A percentile compares a stretch with the other conserved stretches of the same genome.
Evolutionary conservation across 2,329 filamentous ascomycete species (phyloP).

Genomic region (Myriosclerotinia duriaeana): DNA sequence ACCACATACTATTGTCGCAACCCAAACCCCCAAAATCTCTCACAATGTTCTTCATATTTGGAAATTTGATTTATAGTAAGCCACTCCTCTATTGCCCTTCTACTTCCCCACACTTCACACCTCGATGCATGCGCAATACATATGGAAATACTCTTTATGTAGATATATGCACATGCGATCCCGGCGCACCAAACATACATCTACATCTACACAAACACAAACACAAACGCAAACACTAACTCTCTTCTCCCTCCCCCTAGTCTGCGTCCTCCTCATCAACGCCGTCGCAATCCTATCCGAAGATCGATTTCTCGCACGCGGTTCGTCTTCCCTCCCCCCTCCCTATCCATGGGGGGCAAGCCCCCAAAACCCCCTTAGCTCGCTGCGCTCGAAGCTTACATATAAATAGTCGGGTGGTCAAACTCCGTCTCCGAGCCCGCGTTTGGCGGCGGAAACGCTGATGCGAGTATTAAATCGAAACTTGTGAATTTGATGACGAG

Average conservation of each 20-base stretch:
- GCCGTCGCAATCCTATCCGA: slow-evolving; percentile 91
- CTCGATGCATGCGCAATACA: not conserved
- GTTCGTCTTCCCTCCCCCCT: slow-evolving; percentile 45
- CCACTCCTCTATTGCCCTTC: slow-evolving; percentile 4
- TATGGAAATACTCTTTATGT: not conserved
- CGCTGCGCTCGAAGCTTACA: slow-evolving; percentile 20
- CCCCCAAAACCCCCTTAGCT: not conserved
- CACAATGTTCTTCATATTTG: slow-evolving; percentile 66
- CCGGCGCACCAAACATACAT: not conserved
- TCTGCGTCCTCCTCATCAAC: slow-evolving; percentile 85
- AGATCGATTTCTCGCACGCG: slow-evolving; percentile 85
- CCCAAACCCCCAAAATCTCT: slow-evolving; percentile 27
- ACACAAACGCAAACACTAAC: slow-evolving; percentile 2
- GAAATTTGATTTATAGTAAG: slow-evolving; percentile 71
- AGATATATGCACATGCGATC: not conserved
- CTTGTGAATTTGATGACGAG: slow-evolving; percentile 87
- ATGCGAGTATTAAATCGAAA: slow-evolving; percentile 80
- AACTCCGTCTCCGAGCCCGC: slow-evolving; percentile 66
- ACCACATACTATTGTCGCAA: slow-evolving; percentile 1
- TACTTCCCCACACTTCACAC: not conserved
- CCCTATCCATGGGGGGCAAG: not conserved
- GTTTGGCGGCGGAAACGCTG: slow-evolving; percentile 66
- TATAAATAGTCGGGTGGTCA: slow-evolving; percentile 72
- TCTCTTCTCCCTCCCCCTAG: slow-evolving; percentile 45
- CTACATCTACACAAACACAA: not conserved